phyloP scores from a whole-genome alignment of 352 stramenopile genomes.

The Globisporangium splendens region DNA sequence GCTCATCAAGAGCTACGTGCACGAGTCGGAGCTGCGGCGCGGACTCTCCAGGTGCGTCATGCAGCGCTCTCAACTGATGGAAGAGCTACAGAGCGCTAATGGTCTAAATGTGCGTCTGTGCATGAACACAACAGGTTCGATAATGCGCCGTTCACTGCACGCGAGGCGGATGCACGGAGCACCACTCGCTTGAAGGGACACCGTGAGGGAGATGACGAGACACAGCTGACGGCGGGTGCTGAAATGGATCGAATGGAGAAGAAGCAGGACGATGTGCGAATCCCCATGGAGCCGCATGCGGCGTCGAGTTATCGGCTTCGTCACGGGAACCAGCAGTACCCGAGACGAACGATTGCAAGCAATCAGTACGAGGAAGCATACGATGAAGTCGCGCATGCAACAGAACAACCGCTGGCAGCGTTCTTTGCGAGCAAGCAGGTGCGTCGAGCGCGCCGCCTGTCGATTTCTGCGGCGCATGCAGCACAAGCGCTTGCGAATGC shows the following conservation, averaged over 20 bases:
- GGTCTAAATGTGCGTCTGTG: slow-evolving; percentile 1
- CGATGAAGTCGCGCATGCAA: not conserved
- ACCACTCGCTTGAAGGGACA: not conserved
- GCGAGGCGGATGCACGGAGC: slow-evolving; percentile 1
- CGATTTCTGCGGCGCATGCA: slow-evolving; percentile 11
- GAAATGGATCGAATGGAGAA: not conserved
- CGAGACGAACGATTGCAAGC: slow-evolving; percentile 8
- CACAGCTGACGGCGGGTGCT: not conserved
- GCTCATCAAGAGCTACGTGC: slow-evolving; percentile 51
- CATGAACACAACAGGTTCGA: slow-evolving; percentile 13
- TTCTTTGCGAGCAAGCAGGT: slow-evolving; percentile 20
- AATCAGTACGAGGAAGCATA: slow-evolving; percentile 13
- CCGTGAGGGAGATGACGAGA: slow-evolving; percentile 1
- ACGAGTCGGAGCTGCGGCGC: slow-evolving; percentile 36
- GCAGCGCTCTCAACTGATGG: not conserved
- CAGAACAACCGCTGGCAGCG: slow-evolving; percentile 17
- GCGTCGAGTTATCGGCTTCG: not conserved
- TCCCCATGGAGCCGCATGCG: slow-evolving; percentile 5
- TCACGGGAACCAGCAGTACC: slow-evolving; percentile 8
- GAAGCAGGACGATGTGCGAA: slow-evolving; percentile 7
- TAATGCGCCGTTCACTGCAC: slow-evolving; percentile 11
- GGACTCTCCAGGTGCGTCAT: slow-evolving; percentile 29
- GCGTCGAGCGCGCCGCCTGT: slow-evolving; percentile 14
- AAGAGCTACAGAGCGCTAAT: not conserved
- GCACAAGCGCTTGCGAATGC: slow-evolving; percentile 17